Evolutionary conservation across 1,284 basidiomycete genomes (phyloP).

Genomic region (Ganoderma lingzhi): DNA sequence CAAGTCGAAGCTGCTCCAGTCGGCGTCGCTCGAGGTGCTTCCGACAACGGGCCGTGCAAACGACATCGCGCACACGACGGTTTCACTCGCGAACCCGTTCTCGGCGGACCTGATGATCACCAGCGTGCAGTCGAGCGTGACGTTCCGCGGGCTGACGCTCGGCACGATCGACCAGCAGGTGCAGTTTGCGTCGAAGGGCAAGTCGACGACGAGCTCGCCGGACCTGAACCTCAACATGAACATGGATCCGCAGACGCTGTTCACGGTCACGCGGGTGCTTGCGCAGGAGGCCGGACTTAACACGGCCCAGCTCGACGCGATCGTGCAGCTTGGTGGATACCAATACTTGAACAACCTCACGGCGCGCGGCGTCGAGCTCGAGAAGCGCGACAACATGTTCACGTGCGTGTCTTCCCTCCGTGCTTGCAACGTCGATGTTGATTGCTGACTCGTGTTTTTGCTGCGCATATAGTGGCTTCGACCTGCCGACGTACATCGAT

Average conservation of each 20-base stretch:
- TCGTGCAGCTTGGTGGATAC: slow-evolving; percentile 77
- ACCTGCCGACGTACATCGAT: slow-evolving; percentile 73
- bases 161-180: slow-evolving; percentile 69
- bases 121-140: slow-evolving; percentile 69
- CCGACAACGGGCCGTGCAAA: slow-evolving; percentile 69
- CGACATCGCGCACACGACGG: slow-evolving; percentile 74
- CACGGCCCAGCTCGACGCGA: slow-evolving; percentile 70
- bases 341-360: slow-evolving; percentile 58
- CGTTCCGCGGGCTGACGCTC: slow-evolving; percentile 68
- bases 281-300: slow-evolving; percentile 71
- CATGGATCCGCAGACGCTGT: slow-evolving; percentile 75
- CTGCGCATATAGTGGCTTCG: slow-evolving; percentile 59
- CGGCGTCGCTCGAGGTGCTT: slow-evolving; percentile 68
- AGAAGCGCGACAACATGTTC: slow-evolving; percentile 56
- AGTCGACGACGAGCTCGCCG: slow-evolving; percentile 67
- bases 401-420: slow-evolving; percentile 47
- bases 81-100: slow-evolving; percentile 77
- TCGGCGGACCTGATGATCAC: slow-evolving; percentile 68
- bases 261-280: slow-evolving; percentile 73
- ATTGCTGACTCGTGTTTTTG: background rate
- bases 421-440: background rate
- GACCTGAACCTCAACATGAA: slow-evolving; percentile 71
- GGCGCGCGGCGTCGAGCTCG: slow-evolving; percentile 10
- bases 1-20: slow-evolving; percentile 62
- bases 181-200: slow-evolving; percentile 63